Base-by-base conservation (phyloP, 306 rosid species). In the Abrus precatorius region DNA sequence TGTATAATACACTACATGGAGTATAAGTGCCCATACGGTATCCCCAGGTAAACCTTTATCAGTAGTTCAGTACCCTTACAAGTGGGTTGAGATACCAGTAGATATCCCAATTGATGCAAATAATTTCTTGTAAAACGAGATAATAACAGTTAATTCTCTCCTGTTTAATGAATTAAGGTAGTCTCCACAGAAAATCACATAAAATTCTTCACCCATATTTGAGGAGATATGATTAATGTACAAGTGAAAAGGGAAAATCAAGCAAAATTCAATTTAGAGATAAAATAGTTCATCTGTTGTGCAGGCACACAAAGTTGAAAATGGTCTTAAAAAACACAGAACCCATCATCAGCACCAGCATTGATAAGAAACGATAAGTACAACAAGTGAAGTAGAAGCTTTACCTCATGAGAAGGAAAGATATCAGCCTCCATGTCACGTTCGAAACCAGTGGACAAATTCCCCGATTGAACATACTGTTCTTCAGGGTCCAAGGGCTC, bases 331-430 rank as follows among this genome's bases (percentile, higher is more conserved):
- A 79, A 65, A 64, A 69, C 67, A 63, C 63, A 29, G 44, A 5
- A 68, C 8, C 10, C 27, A 14, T 68, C 33, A 27, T 38, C 6
- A 55, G 45, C 53, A 82, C 32, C 49, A 40, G 30, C 50, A 67
- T 64, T 38, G 32, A 40, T 9, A 7, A 64, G 32, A 64, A 40
- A 64, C 29, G 28, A 77, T 3, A 27, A 67, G 54, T 67, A 44
- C 6, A 64, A 27, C 13, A 0, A 20, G 57, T 8, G 50, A 53
- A 72, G 54, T 44, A 28, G 76, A 77, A 77, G 73, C 74, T 76
- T 56, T 79, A 92, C 97, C 98, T 85, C 85, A 36, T 9, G 74
- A 27, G 74, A n/a, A 72, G 89, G 85, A 78, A 82, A 82, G 6
- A 54, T 49, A 74, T 66, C 83, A 76, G 87, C 71, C 75, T 94